Evolutionary conservation across 108 stramenopile genomes (phyloP).

Genomic region (Cyclotella sp.): DNA sequence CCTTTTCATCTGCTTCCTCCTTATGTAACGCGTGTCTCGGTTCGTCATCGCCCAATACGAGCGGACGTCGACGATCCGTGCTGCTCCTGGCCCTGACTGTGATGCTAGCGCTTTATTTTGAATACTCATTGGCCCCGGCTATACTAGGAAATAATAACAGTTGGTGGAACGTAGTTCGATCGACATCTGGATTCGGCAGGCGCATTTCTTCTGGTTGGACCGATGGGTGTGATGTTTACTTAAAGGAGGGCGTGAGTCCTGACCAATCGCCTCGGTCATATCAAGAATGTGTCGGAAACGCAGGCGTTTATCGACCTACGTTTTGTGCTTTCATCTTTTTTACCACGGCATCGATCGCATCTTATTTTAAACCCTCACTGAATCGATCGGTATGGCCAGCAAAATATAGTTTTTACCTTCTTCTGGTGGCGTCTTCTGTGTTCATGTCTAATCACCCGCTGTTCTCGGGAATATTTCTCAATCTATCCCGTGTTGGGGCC

Average conservation of each 20-base stretch:
- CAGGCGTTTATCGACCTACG: slow-evolving; percentile 86
- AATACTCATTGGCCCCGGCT: slow-evolving; percentile 78
- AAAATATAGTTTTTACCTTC: slow-evolving; percentile 73
- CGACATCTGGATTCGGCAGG: slow-evolving; percentile 65
- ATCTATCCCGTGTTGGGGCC: slow-evolving; percentile 73
- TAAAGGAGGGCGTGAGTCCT: slow-evolving; percentile 26
- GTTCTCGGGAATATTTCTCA: slow-evolving; percentile 69
- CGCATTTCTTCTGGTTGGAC: slow-evolving; percentile 67
- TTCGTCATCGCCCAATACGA: slow-evolving; percentile 54
- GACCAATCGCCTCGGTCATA: slow-evolving; percentile 23
- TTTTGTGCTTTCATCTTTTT: slow-evolving; percentile 73
- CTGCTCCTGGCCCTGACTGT: slow-evolving; percentile 69
- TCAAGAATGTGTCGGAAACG: slow-evolving; percentile 76
- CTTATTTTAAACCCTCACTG: slow-evolving; percentile 53
- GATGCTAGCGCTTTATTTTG: slow-evolving; percentile 68
- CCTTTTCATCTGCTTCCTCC: slow-evolving; percentile 63
- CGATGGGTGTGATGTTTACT: slow-evolving; percentile 66
- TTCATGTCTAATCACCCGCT: slow-evolving; percentile 67
- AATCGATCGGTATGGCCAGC: slow-evolving; percentile 83
- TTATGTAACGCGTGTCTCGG: slow-evolving; percentile 80
- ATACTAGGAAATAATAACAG: slow-evolving; percentile 54
- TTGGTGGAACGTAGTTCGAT: slow-evolving; percentile 67
- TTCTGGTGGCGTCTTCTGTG: slow-evolving; percentile 61
- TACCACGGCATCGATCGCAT: slow-evolving; percentile 59
- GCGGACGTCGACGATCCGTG: slow-evolving; percentile 84